Evolutionary conservation across 2,329 filamentous ascomycete species (phyloP).

Genomic region (Colletotrichum tropicale): DNA sequence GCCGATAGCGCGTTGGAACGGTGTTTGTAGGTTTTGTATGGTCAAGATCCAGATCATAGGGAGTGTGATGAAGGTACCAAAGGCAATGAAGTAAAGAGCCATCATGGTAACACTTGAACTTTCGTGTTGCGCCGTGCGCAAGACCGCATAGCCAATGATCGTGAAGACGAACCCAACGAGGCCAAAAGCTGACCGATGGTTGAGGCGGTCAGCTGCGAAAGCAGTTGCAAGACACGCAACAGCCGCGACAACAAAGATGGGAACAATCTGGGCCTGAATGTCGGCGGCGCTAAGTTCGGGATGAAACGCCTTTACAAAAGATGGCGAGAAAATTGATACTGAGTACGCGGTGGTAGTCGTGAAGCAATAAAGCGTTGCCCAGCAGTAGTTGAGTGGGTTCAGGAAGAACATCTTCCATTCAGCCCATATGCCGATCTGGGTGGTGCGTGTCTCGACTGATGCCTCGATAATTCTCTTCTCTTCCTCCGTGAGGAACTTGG

Average conservation of each 20-base stretch:
- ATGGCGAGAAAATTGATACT: conserved; percentile 22
- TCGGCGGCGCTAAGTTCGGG: conserved; percentile 9
- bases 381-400: conserved; percentile 23
- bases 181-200: conserved; percentile 21
- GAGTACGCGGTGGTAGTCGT: conserved; percentile 22
- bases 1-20: conserved; percentile 26
- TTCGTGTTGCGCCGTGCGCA: background rate
- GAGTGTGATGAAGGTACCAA: conserved; percentile 19
- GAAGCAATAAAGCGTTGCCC: conserved; percentile 20
- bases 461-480: conserved; percentile 6
- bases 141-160: conserved; percentile 16
- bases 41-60: conserved; percentile 23
- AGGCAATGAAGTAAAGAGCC: conserved; percentile 21
- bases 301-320: conserved; percentile 21
- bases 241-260: conserved; percentile 21
- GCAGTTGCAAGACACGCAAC: conserved; percentile 14
- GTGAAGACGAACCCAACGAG: conserved; percentile 16
- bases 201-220: conserved; percentile 13
- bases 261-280: conserved; percentile 21
- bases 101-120: conserved; percentile 16
- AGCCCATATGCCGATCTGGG: background rate
- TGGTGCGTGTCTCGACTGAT: background rate
- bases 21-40: conserved; percentile 19
- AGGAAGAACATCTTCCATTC: conserved; percentile 21
- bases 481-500: conserved; percentile 14